These are phyloP conservation scores for Exophiala sideris DNA, from an alignment of 2,329 filamentous ascomycete species.

Conservation along the genomic window DNA sequence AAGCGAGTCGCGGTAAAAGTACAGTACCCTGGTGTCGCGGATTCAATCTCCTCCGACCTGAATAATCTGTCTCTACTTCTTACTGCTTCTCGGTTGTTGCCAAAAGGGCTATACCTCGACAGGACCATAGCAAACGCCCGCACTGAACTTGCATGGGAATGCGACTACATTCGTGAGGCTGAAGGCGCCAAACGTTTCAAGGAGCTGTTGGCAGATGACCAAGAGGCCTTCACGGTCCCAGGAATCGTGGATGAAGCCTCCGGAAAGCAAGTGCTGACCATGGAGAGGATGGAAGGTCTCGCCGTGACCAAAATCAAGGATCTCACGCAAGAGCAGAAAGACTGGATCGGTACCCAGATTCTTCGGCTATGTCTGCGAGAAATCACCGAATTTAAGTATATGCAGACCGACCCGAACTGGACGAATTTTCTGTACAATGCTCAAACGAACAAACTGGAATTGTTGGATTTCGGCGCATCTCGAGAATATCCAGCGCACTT, in stretches of 20 bases:
- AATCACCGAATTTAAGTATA: slow-evolving; percentile 91
- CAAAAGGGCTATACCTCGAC: slow-evolving; percentile 88
- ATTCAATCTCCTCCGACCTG: slow-evolving; percentile 93
- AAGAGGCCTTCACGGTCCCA: slow-evolving; percentile 74
- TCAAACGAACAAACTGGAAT: slow-evolving; percentile 67
- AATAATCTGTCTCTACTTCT: slow-evolving; percentile 90
- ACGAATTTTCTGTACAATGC: slow-evolving; percentile 95
- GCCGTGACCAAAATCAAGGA: slow-evolving; percentile 76
- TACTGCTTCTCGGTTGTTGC: slow-evolving; percentile 83
- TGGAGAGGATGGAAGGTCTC: slow-evolving; percentile 83
- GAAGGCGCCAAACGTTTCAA: slow-evolving; percentile 73
- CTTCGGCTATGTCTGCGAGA: slow-evolving; percentile 88
- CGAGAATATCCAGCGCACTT: slow-evolving; percentile 80
- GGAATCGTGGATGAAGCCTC: slow-evolving; percentile 73
- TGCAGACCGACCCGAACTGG: slow-evolving; percentile 99
- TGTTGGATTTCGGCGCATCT: slow-evolving; percentile 93
- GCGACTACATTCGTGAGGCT: slow-evolving; percentile 88
- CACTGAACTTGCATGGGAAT: slow-evolving; percentile 91
- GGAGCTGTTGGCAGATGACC: slow-evolving; percentile 70
- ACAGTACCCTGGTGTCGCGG: slow-evolving; percentile 92
- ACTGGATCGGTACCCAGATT: slow-evolving; percentile 96
- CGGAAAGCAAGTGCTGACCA: slow-evolving; percentile 83
- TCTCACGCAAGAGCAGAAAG: slow-evolving; percentile 77
- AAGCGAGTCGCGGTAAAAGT: slow-evolving; percentile 88
- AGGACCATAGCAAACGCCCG: slow-evolving; percentile 97